Evolutionary conservation across 2,329 filamentous ascomycete species (phyloP), one percentile per base, ranked within the genome.

Genomic region (Pseudocercospora macadamiae): DNA sequence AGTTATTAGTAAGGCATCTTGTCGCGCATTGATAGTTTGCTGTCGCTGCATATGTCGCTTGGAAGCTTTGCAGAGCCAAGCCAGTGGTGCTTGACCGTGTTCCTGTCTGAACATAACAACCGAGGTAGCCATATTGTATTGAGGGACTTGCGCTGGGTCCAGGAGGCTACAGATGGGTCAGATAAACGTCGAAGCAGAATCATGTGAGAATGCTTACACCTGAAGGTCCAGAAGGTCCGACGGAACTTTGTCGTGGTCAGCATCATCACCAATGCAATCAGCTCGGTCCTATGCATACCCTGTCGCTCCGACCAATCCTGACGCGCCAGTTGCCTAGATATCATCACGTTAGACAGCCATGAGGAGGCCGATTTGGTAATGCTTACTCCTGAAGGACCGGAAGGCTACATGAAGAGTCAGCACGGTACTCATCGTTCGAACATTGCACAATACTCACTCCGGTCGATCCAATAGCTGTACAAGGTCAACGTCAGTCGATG

Each of bases 41-140:
- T 4, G 52, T 52, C 12, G 59, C 62, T 2, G 55, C 51, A 47
- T 67, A 69, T 6, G 65, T 65, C 7, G 59, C 57, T 39, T 66
- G 62, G 51, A 59, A 71, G 14, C 34, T 52, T 5, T 62, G 23
- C 10, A 70, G 59, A 1, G 68, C 70, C 7, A 66, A 57, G 8
- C 69, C 70, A 14, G 64, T 64, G 8, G 61, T 64, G 1, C 53
- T 51, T 5, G 59, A 59, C 32, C 54, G 52, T 9, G 55, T 59
- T 3, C 67, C 68, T 3, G 65, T 68, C 23, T 71, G 69, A 0
- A 69, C 63, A 23, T 68, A 72, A 58, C 69, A 72, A 49, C 70
- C 68, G 12, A 69, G 52, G 34, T 71, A 72, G 32, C 60, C 63
- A 56, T 64, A 71, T 10, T 60, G 49, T 6, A 55, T 55, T 14